Evolutionary conservation across 371 early-diverging fungal genomes (phyloP), one percentile per base, ranked within the genome.

Genomic region (Apophysomyces elegans): DNA sequence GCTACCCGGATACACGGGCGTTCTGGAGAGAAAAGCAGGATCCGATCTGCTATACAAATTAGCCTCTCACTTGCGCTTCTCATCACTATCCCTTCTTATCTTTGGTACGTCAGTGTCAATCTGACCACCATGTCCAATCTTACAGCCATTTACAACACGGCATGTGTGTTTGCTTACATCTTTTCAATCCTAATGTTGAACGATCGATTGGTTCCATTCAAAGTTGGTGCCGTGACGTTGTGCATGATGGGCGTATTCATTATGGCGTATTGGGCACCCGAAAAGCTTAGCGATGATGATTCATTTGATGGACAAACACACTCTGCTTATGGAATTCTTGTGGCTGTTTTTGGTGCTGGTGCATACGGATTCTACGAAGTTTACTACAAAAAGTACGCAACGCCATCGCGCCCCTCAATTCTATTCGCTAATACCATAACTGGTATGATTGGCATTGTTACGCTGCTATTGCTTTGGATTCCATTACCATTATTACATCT

Each of bases 61-160:
- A 37, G 66, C 13, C 16, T 73, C 32, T 54, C 36, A 14, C 76
- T 92, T 8, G 80, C 91, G 0, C 59, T 77, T 4, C 66, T 89
- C n/a, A 69, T 91, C 56, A 91, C 90, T 37, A 62, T 88, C 4
- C 86, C 89, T 8, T 85, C 93, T 14, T 94, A 93, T 66, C 72
- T 91, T n/a, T 94, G 94, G 94, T 94, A 93, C 64, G 71, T 87
- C 43, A 89, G 92, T 6, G 88, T 92, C 44, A 85, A 84, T 14
- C 68, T 91, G 59, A 91, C 89, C 0, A 84, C 89, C 45, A 92
- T 91, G 90, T 84, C 91, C 60, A 92, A 85, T 56, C 71, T 93
- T 38, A 93, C 93, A 0, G 94, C 92, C 18, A 90, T 92, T 39
- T 92, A 90, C 84, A 93, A 94, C 76, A 91, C 88, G 6, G 83